Percentiles rank a stretch among this genome's conserved stretches.
phyloP scores from a whole-genome alignment of 2,329 filamentous ascomycete species.

The Colletotrichum shisoi region DNA sequence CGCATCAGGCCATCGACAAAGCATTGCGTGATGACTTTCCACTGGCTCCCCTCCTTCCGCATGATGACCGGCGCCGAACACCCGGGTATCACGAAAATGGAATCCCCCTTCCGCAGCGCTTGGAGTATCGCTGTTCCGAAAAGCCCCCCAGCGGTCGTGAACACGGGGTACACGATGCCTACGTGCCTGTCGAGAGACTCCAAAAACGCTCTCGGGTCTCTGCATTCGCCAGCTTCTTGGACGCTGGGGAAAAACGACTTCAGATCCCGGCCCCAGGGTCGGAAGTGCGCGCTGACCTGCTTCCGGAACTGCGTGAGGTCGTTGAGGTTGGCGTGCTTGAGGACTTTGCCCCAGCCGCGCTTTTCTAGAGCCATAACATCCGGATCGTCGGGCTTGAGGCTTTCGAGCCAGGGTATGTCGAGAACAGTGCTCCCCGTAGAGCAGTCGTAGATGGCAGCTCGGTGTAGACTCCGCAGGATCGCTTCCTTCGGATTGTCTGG shows the following conservation, averaged over 20 bases:
- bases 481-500: slow-evolving; percentile 13
- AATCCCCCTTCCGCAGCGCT: slow-evolving; percentile 22
- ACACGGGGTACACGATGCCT: slow-evolving; percentile 26
- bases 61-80: slow-evolving; percentile 28
- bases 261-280: slow-evolving; percentile 13
- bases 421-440: slow-evolving; percentile 12
- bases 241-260: slow-evolving; percentile 10
- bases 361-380: slow-evolving; percentile 8
- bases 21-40: slow-evolving; percentile 23
- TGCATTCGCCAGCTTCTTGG: slow-evolving; percentile 12
- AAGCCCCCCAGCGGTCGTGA: slow-evolving; percentile 16
- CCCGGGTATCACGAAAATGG: slow-evolving; percentile 15
- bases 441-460: slow-evolving; percentile 18
- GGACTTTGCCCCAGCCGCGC: slow-evolving; percentile 22
- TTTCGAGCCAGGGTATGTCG: slow-evolving; percentile 31
- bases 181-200: slow-evolving; percentile 30
- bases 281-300: slow-evolving; percentile 14
- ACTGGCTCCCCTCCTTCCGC: background rate
- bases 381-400: slow-evolving; percentile 9
- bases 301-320: slow-evolving; percentile 24
- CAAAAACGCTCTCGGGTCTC: slow-evolving; percentile 6
- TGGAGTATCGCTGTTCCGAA: slow-evolving; percentile 24
- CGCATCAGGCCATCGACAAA: slow-evolving; percentile 31
- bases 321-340: slow-evolving; percentile 29
- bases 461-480: slow-evolving; percentile 16